Evolutionary conservation across 768 basidiomycete species (phyloP), one percentile per base, ranked within the genome.

Genomic region (Agrocybe pediades): DNA sequence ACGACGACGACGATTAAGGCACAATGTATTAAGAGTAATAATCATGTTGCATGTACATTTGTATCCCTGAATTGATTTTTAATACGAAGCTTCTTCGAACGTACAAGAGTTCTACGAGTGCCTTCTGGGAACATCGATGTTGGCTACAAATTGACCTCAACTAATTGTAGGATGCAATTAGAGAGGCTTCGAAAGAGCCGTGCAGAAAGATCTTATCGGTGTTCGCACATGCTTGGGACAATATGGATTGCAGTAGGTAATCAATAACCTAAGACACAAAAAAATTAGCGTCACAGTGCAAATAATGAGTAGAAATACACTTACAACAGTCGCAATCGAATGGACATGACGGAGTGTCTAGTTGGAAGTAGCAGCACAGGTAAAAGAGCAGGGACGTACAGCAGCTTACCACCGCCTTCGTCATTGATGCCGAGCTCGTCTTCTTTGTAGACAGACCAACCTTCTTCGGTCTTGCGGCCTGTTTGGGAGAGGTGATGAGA

Each of bases 291-390:
- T n/a, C 16, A 6, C 23, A 29, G 6, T 36, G 27, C 25, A 41
- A 23, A 9, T 15, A 9, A 11, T 21, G 25, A 29, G 9, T 30
- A 41, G 19, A 33, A n/a, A 53, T 21, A 39, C n/a, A 42, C 90
- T 71, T 62, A 92, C 92, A 94, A 62, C 92, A 94, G 30, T 90
- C 77, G 68, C 92, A 94, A 67, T 94, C 92, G 65, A 94, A 94
- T 6, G 92, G 92, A 72, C 92, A 94, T 36, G 89, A 68, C 2
- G 88, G 82, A 0, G 92, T 92, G 67, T 90, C 92, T 94, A 70
- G 26, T 55, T 42, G 43, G 65, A 54, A 55, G 48, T 52, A 58
- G 49, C 58, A 56, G 58, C 63, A 55, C 64, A 67, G 67, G 54
- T 59, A 24, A 53, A 49, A 53, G 56, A 47, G 25, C 15, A 41